Conservation (phyloP, 164 flowering plant genomes). For the Vitis cinerea region DNA sequence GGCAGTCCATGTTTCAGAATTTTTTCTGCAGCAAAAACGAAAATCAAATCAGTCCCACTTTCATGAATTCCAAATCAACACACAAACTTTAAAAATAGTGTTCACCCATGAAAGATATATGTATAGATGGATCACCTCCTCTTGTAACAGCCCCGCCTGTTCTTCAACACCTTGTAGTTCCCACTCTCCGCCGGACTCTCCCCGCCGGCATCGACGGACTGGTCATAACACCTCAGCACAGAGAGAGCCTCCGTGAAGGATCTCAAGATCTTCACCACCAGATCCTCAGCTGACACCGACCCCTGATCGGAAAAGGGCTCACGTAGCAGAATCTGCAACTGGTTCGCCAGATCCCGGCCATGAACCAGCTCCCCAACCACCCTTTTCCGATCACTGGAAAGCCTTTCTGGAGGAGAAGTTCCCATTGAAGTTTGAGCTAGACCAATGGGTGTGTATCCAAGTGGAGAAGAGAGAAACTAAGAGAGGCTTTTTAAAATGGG, state of each 20-base stretch:
- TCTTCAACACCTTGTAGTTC: background rate
- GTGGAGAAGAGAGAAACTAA: background rate
- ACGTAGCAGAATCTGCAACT: conserved; percentile 16
- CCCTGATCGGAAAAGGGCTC: background rate
- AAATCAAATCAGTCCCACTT: background rate
- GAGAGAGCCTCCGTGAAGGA: conserved; percentile 22
- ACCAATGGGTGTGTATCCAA: no score
- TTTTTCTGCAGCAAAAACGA: conserved; percentile 20
- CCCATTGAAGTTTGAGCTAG: background rate
- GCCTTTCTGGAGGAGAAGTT: background rate
- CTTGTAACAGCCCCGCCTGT: conserved; percentile 29
- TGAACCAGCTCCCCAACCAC: conserved; percentile 18
- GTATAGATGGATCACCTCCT: conserved; percentile 20
- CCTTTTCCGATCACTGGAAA: conserved; percentile 4
- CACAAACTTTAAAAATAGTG: no score
- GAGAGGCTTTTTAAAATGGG: background rate
- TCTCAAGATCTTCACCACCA: conserved; percentile 20
- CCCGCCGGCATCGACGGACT: conserved; percentile 30
- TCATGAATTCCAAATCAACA: no score
- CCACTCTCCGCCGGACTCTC: conserved; percentile 6
- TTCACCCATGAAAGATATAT: background rate
- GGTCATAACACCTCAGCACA: conserved; percentile 15
- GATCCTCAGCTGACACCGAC: conserved; percentile 6
- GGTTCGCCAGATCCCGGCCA: conserved; percentile 22
- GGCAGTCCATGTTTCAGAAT: conserved; percentile 17